Conservation (phyloP, 805 yeast genomes). For the Lipomyces spencermartinsiae region DNA sequence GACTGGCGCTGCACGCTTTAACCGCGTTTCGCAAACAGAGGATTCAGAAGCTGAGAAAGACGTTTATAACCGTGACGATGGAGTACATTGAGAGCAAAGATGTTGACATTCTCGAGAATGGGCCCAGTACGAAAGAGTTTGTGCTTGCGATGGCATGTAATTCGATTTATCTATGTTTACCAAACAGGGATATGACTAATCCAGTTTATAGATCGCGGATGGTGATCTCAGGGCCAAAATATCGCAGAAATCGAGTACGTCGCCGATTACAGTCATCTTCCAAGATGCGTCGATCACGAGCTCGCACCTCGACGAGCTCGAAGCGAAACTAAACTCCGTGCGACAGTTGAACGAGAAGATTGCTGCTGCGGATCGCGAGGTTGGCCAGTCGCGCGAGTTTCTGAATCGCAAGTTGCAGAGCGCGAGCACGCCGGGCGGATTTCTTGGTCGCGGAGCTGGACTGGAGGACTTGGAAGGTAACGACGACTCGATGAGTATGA, state of each 20-base stretch:
- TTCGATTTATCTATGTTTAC: neutral
- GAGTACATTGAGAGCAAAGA: conserved; percentile 21
- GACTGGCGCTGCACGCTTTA: conserved; percentile 24
- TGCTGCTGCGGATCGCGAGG: conserved; percentile 21
- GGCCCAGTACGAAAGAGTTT: conserved; percentile 18
- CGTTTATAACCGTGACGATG: conserved; percentile 30
- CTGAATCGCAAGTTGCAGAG: conserved; percentile 5
- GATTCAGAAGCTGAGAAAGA: conserved; percentile 21
- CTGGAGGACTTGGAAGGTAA: neutral
- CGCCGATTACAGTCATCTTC: conserved; percentile 15
- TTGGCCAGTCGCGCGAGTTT: conserved; percentile 35
- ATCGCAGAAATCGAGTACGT: conserved; percentile 16
- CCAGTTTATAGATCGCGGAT: conserved; percentile 16
- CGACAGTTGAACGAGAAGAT: conserved; percentile 26
- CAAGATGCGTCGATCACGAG: conserved; percentile 12
- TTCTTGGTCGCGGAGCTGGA: neutral
- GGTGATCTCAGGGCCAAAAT: conserved; percentile 22
- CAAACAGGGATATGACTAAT: neutral
- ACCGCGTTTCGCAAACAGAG: conserved; percentile 31
- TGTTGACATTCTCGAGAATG: conserved; percentile 26
- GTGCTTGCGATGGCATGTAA: conserved; percentile 28
- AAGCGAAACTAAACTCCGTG: conserved; percentile 16
- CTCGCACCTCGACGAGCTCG: conserved; percentile 19
- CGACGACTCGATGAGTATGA: conserved; percentile 2
- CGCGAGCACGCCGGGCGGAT: neutral